Base-by-base conservation (phyloP, 2,329 filamentous ascomycete species). In the Paramyrothecium sp. region DNA sequence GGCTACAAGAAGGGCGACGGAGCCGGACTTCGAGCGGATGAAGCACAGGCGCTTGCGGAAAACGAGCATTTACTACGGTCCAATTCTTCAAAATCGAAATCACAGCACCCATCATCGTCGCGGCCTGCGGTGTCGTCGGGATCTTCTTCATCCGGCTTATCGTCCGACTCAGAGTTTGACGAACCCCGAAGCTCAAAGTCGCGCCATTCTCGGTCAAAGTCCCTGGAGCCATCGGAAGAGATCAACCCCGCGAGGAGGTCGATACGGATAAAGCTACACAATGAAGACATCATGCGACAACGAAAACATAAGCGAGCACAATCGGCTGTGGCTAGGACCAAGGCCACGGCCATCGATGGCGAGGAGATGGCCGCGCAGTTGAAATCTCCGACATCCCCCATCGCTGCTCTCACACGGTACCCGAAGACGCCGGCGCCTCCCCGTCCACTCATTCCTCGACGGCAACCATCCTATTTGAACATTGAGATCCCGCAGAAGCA, bases 381-480 rank as follows among this genome's bases (percentile, higher is more conserved):
- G 60, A 99, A 99, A 73, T 98, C 95, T 16, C 95, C 95, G 3
- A 96, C 92, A 3, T 96, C 93, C 26, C 90, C 92, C 54, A 83
- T 87, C 23, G 84, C 87, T 16, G 87, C 83, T 67, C 79, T 97
- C 66, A 96, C 91, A 23, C 92, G 89, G 74, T 99, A 98, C 71
- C 94, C 95, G 54, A 91, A 92, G 70, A 90, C 90, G 23, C 94
- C 93, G 20, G 89, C 90, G 44, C 93, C 95, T 51, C 95, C 95
- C 50, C 86, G 94, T 59, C 95, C 95, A 3, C 80, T 99, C 53
- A 90, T 99, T 56, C 95, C 95, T 26, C 86, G 89, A 60, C 89
- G 93, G 55, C 91, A 97, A 68, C 92, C 93, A 20, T 97, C 93
- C 1, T 97, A 97, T 71, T 84, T 91, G 47, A 85, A 88, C 57